Conservation (phyloP, 495 filamentous ascomycete genomes). For the Echria macrotheca region DNA sequence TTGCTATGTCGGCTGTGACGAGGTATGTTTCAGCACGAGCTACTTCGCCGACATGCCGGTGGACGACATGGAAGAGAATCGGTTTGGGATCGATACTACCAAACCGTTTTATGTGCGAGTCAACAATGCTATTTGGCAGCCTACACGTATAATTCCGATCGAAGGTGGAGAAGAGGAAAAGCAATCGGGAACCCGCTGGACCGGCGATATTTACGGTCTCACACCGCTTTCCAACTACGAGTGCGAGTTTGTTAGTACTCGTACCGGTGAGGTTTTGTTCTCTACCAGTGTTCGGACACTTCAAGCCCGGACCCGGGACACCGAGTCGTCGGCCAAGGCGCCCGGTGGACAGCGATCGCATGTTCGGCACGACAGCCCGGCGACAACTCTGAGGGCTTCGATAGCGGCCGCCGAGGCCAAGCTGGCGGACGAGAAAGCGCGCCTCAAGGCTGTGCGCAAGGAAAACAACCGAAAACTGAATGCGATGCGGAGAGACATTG, state of each 20-base stretch:
- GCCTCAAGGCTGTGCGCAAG: slow-evolving; percentile 68
- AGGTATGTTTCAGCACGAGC: slow-evolving; percentile 77
- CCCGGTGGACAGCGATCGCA: slow-evolving; percentile 47
- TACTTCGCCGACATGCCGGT: slow-evolving; percentile 44
- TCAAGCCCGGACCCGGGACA: slow-evolving; percentile 60
- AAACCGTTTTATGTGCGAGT: slow-evolving; percentile 85
- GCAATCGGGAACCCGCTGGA: slow-evolving; percentile 51
- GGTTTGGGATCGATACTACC: slow-evolving; percentile 50
- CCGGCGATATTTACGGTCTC: slow-evolving; percentile 82
- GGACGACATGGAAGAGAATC: slow-evolving; percentile 19
- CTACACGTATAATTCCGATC: slow-evolving; percentile 61
- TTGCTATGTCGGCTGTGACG: slow-evolving; percentile 72
- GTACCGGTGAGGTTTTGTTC: slow-evolving; percentile 68
- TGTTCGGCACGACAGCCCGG: slow-evolving; percentile 75
- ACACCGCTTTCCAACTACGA: slow-evolving; percentile 80
- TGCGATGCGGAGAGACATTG: slow-evolving; percentile 71
- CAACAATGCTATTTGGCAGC: slow-evolving; percentile 85
- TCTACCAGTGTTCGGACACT: slow-evolving; percentile 76
- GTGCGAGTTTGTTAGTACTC: slow-evolving; percentile 74
- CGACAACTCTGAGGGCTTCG: slow-evolving; percentile 81
- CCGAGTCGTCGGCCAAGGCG: slow-evolving; percentile 43
- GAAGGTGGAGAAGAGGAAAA: slow-evolving; percentile 49
- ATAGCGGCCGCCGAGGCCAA: slow-evolving; percentile 76
- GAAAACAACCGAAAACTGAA: slow-evolving; percentile 71
- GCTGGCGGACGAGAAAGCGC: slow-evolving; percentile 67